Evolutionary conservation across 129 eudicot species (phyloP), one percentile per base, ranked within the genome.

Genomic region (Deinandra increscens): DNA sequence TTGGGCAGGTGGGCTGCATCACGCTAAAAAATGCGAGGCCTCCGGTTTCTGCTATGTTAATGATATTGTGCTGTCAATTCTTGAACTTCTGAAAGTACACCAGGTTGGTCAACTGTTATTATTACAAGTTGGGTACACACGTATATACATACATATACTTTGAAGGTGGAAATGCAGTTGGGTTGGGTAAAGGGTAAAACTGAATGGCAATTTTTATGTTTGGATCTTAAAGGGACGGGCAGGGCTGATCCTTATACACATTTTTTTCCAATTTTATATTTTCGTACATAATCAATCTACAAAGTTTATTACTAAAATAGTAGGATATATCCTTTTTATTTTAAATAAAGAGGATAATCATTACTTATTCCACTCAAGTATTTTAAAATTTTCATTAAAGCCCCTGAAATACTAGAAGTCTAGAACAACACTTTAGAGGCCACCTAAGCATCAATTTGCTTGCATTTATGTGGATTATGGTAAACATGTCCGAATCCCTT

Each of bases 1-100:
- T 46, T 87, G 95, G 95, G 84, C 95, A 5, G 95, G 95, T 46
- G 95, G 95, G 33, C 81, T 87, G 44, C 95, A 87, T 68, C 95
- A 87, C 81, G 95, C 95, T 11, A 87, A 87, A 67, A 87, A 87
- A 74, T 81, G 95, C 7, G 95, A 87, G 78, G 95, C 95, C 63
- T 87, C 90, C 69, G 95, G 95, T 61, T 87, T 84, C 74, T 86
- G 88, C 46, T 86, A 86, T 48, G 92, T 86, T 48, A 87, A 87
- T 77, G 95, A 87, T 76, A 88, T 88, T 0, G 95, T 88, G 26
- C 70, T 88, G 50, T 86, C 91, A 4, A 85, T 88, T 73, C 71
- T 88, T 56, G 96, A 88, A 66, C 91, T 88, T 44, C 80, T 88
- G 54, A 85, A 85, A 85, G 76, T 69, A 18, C 91, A 88, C 9